Conservation (phyloP, 2,329 filamentous ascomycete genomes). For the Aureobasidium sp. region DNA sequence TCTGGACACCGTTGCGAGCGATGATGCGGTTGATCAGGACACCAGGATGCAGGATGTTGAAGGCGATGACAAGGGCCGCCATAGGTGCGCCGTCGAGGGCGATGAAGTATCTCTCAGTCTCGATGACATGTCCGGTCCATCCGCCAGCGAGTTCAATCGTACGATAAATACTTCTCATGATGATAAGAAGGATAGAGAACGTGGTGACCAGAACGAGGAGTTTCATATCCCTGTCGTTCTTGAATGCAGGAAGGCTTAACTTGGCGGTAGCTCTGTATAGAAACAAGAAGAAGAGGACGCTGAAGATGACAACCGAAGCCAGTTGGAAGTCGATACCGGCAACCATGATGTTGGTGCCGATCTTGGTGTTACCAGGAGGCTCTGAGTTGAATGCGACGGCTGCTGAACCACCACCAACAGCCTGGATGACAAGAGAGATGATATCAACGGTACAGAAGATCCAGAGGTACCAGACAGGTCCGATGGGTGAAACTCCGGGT, state of each 20-base stretch:
- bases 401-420: slow-evolving; percentile 43
- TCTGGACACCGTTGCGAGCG: neutral
- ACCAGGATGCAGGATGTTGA: slow-evolving; percentile 43
- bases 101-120: slow-evolving; percentile 39
- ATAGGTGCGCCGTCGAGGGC: slow-evolving; percentile 48
- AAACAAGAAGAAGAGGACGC: slow-evolving; percentile 30
- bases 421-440: slow-evolving; percentile 52
- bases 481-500: slow-evolving; percentile 16
- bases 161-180: slow-evolving; percentile 56
- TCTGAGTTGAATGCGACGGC: slow-evolving; percentile 23
- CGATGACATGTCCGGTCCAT: slow-evolving; percentile 50
- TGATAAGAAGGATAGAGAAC: slow-evolving; percentile 34
- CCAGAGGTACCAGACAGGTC: slow-evolving; percentile 22
- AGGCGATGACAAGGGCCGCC: slow-evolving; percentile 33
- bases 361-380: slow-evolving; percentile 18
- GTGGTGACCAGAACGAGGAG: slow-evolving; percentile 21
- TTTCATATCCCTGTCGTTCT: slow-evolving; percentile 3
- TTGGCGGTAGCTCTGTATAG: neutral
- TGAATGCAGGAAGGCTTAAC: neutral
- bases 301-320: slow-evolving; percentile 48
- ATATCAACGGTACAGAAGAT: slow-evolving; percentile 56
- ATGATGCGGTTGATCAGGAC: slow-evolving; percentile 10
- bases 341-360: slow-evolving; percentile 55
- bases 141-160: slow-evolving; percentile 57
- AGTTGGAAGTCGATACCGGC: slow-evolving; percentile 55